Evolutionary conservation across 2,329 filamentous ascomycete species (phyloP), one percentile per base, ranked within the genome.

Genomic region (Sporothrix luriei): DNA sequence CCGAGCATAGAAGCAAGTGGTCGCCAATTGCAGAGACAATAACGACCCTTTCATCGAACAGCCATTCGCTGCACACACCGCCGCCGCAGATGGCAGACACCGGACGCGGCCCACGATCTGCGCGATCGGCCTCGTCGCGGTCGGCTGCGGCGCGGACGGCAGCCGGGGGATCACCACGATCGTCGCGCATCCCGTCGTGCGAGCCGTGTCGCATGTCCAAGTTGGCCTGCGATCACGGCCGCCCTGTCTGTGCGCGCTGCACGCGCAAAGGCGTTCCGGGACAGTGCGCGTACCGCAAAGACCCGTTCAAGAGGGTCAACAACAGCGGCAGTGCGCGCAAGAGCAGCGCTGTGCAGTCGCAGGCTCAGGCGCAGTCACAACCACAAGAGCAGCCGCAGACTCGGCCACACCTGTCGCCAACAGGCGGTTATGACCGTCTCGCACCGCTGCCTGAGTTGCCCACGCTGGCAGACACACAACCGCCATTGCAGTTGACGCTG

Each of bases 141-240:
- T 46, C 40, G 40, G 52, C 52, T 7, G 26, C 52, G 14, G 14
- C 16, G 33, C 33, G 55, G 38, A 9, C 55, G 10, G 26, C n/a
- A 33, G 33, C 33, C 6, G 33, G 33, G 1, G 26, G 38, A 2
- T 61, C 57, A 11, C 57, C 38, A 2, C 40, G 40, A 14, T 19
- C 61, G 24, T 29, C 61, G 43, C 61, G 61, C 24, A 43, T 70
- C 16, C 48, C 69, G 10, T 68, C 69, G 4, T 71, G 69, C 14
- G 69, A 71, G 13, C 69, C 69, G 6, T 71, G 69, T 26, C 66
- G 69, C 10, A 16, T 51, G 43, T 62, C 61, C 5, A 71, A 71
- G 52, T 33, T 66, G 43, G 69, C 69, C 4, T 71, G 69, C 66
- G 69, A 71, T 21, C 69, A 71, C 51, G 54, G 51, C 9, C 66